Evolutionary conservation across 352 stramenopile species (phyloP), one percentile per base, ranked within the genome.

Genomic region (Phytopythium vexans): DNA sequence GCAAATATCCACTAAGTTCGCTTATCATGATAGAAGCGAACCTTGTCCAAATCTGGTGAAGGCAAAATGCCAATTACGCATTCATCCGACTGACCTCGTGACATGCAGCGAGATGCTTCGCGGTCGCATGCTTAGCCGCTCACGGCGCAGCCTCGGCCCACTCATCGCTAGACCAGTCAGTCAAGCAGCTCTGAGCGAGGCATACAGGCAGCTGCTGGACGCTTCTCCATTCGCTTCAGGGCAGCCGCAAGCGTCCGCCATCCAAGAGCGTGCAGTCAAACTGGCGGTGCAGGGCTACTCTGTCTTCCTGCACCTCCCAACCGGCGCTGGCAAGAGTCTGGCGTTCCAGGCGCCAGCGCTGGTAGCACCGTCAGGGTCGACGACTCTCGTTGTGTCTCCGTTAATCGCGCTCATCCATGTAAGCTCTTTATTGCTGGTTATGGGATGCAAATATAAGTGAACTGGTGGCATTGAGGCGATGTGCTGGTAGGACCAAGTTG

Each of bases 321-420:
- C 80, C 0, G 84, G 84, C 12, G 79, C 82, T 0, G 84, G 84
- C 62, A 94, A 94, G 69, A 91, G 75, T 54, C 66, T 92, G 53
- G 80, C 78, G 46, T 94, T 91, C 59, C 84, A 94, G 47, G 62
- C 78, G 3, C 82, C 84, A 1, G 80, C 84, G 47, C 61, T 94
- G 33, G 41, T 85, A 0, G 52, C 72, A n/a, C 32, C 69, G 27
- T 15, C 53, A 21, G 42, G 56, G 7, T 52, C 68, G 48, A 71
- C 58, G 1, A 94, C 84, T 3, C 61, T 94, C 49, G 77, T 94
- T 2, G 68, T 92, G 5, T 89, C 79, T 41, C 84, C 84, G 12
- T 68, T 94, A 2, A 70, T 91, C 31, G 81, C 84, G 6, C 59
- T 94, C 44, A 88, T 94, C 56, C 68, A 92, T 49, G 81, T 91